Base-by-base conservation (phyloP, 331 rosid species). In the Prunus yedoensis region DNA sequence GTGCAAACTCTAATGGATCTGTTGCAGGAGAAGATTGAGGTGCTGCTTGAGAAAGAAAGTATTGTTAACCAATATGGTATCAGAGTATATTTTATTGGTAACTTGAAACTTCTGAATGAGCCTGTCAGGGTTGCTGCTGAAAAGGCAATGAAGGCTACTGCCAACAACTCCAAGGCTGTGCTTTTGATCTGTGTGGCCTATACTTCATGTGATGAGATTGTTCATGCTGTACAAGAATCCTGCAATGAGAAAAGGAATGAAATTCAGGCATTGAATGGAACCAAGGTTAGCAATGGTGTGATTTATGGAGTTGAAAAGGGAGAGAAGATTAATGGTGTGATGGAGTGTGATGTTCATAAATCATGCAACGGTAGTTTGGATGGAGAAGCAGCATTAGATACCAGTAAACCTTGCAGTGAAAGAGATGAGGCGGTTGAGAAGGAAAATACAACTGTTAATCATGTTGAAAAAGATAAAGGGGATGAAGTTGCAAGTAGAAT, bases 181-280 rank as follows among this genome's bases (percentile, higher is more conserved):
- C 84, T 89, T 67, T 56, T 81, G 2, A 81, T 89, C 51, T 87
- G 90, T 45, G 64, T 89, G 76, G 90, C 91, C 17, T 87, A 80
- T 65, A 78, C 83, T 77, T 89, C 90, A 1, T 51, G 74, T 70
- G 81, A 83, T 71, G 91, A 87, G 76, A 87, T 87, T 47, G 74
- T 85, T 52, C 81, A 85, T 20, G 86, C 89, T 17, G 83, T 87
- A 13, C 46, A 82, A 56, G 80, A 83, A 81, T 76, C 86, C 41
- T 83, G 90, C 71, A 66, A 74, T 62, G 82, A 72, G n/a, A 87
- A 81, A 79, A 68, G 65, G 78, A 63, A 73, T 21, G 88, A 86
- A 74, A 74, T 82, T 81, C 78, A 46, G 53, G 47, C 50, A 17
- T 53, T 58, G 51, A 66, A 60, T 32, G 74, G 66, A 71, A 72